Evolutionary conservation across 306 rosid species (phyloP).

Genomic region (Urtica urens): DNA sequence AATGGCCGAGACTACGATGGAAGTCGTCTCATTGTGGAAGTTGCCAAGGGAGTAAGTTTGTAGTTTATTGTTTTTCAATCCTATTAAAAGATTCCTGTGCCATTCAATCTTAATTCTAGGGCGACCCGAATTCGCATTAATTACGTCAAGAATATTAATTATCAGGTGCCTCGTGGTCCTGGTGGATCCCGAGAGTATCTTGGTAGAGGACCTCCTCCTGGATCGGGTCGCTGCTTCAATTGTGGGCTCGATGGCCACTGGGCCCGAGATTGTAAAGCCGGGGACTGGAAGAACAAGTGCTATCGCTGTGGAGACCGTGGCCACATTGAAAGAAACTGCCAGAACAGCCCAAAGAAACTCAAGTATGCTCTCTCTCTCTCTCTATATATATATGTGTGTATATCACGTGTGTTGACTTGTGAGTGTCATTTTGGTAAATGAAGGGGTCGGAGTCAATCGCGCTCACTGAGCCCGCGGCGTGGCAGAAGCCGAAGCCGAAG

Average conservation of each 20-base stretch:
- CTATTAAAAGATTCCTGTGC: neutral
- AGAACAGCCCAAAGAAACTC: conserved; percentile 65
- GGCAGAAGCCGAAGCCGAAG: conserved; percentile 45
- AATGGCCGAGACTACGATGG: conserved; percentile 77
- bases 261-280: conserved; percentile 87
- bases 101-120: no score
- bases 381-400: neutral
- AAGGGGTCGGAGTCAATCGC: conserved; percentile 42
- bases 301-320: conserved; percentile 91
- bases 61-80: no score
- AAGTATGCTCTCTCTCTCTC: conserved; percentile 22
- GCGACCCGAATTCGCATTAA: no score
- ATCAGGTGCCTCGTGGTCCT: conserved; percentile 78
- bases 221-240: conserved; percentile 84
- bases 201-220: conserved; percentile 82
- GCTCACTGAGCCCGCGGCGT: conserved; percentile 37
- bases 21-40: conserved; percentile 60
- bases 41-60: conserved; percentile 60
- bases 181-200: conserved; percentile 65
- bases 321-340: conserved; percentile 66
- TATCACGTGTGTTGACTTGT: neutral
- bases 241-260: conserved; percentile 85
- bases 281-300: conserved; percentile 85
- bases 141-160: no score
- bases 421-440: no score